Evolutionary conservation across 2,329 filamentous ascomycete species (phyloP).

Genomic region (Leptographium procerum): DNA sequence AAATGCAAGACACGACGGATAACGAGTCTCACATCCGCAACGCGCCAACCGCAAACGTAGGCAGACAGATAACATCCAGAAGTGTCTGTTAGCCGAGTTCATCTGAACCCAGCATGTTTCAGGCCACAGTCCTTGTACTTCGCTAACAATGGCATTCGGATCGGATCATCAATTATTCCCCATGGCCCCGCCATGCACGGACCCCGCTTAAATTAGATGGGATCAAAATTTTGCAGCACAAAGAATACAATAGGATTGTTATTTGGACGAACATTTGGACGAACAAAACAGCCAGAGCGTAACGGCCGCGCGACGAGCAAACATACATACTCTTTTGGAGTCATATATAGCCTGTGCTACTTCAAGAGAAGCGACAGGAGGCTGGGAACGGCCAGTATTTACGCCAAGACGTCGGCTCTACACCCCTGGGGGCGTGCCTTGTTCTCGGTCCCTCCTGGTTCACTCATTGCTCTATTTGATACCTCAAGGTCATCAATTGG

Average conservation of each 20-base stretch:
- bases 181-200: not conserved
- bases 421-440: constrained; percentile 17
- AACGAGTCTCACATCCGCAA: not conserved
- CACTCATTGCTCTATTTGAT: constrained; percentile 16
- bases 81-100: not conserved
- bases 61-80: not conserved
- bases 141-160: not conserved
- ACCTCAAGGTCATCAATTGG: not conserved
- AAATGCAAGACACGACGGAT: not conserved
- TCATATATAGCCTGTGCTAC: not conserved
- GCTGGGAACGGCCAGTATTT: constrained; percentile 8
- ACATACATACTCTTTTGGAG: not conserved
- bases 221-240: not conserved
- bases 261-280: not conserved
- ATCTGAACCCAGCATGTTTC: not conserved
- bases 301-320: not conserved
- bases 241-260: not conserved
- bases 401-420: constrained; percentile 29
- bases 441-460: constrained; percentile 25
- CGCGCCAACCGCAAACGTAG: not conserved
- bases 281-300: not conserved
- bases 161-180: not conserved
- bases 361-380: constrained; percentile 1
- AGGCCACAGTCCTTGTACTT: not conserved
- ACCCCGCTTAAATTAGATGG: not conserved